Conservation (phyloP, 176 grass and related monocot genomes). For the Calamus simplicifolius region DNA sequence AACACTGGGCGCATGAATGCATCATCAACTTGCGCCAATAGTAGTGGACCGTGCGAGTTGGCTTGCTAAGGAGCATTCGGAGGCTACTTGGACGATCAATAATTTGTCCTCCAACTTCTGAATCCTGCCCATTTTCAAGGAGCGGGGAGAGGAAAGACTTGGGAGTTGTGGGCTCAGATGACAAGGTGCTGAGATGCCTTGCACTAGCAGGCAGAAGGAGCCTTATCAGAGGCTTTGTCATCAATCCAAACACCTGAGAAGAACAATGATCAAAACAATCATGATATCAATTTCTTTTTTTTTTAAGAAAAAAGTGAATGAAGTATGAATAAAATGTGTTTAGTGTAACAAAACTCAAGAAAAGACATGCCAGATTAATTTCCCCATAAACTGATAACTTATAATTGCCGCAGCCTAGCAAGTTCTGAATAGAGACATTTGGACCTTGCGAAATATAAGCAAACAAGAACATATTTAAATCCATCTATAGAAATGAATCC, state of each 20-base stretch:
- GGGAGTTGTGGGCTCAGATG: conserved; percentile 63
- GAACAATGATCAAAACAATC: not conserved
- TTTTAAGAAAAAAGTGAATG: no score
- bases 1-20: conserved; percentile 92
- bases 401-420: no score
- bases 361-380: no score
- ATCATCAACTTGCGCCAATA: conserved; percentile 96
- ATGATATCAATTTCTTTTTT: no score
- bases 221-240: conserved; percentile 88
- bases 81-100: conserved; percentile 69
- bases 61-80: conserved; percentile 82
- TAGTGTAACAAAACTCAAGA: no score
- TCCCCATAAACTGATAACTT: no score
- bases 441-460: no score
- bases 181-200: not conserved
- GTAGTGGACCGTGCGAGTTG: conserved; percentile 75
- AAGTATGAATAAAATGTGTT: no score
- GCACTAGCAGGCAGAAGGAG: conserved; percentile 36
- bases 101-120: conserved; percentile 20
- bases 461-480: no score
- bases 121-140: conserved; percentile 40
- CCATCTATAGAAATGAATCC: no score
- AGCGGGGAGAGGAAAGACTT: conserved; percentile 60
- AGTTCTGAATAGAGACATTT: no score
- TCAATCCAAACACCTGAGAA: conserved; percentile 73